Base-by-base conservation (phyloP, 2,329 filamentous ascomycete species). In the Phialocephala sp. region DNA sequence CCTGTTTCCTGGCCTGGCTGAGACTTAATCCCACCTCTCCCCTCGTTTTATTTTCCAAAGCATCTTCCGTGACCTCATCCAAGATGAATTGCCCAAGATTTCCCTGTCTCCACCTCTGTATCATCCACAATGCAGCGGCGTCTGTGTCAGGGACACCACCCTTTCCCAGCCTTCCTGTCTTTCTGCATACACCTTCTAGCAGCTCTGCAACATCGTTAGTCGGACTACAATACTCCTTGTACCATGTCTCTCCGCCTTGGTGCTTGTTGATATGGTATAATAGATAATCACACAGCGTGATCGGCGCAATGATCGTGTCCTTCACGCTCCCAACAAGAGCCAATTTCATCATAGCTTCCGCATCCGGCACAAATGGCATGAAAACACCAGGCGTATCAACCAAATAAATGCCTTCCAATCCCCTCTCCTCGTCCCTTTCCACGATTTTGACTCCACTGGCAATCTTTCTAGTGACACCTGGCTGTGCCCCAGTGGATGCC, bases 351-450 rank as follows among this genome's bases (percentile, higher is more conserved):
- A 99, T 99, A 55, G 89, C 87, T 76, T 95, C 91, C 18, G 91
- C 85, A 74, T 96, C 87, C 0, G 90, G 86, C 35, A 98, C 91
- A 76, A 97, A 97, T 0, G 95, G 95, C 66, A 97, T 87, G 78
- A 98, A 99, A 9, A 99, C 94, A 57, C 95, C 95, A 0, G 95
- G 95, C 0, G 94, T 97, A 79, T 99, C 95, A 57, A 97, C 82
- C 52, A 98, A 80, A 76, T 95, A 97, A 5, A 97, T 89, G 45
- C 72, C 66, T 35, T 76, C 73, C 3, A 74, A 78, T 20, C 77
- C 80, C 67, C 72, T 79, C 68, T 79, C 84, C 77, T 73, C 74
- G 63, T 80, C 82, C 45, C 60, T 68, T 36, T 89, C 87, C 39
- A 90, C 83, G 69, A 99, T 90, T 74, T 95, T 94, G 35, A 99